phyloP scores from a whole-genome alignment of 1,284 basidiomycete genomes.

The Cryptococcus neoformans region DNA sequence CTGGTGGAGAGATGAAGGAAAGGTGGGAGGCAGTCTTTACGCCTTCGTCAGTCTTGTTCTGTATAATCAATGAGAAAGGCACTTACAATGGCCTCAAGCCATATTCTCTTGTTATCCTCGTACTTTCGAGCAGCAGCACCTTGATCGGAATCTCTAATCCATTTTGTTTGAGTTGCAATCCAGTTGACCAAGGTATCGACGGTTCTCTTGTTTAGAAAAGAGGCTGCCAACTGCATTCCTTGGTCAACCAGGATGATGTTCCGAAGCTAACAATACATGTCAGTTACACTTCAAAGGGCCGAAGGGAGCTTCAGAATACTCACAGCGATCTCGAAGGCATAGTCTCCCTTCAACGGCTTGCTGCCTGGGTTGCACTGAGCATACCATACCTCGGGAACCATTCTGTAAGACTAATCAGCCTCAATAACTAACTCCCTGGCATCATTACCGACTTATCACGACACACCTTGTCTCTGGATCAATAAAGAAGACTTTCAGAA shows the following conservation, averaged over 20 bases:
- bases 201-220: slow-evolving; percentile 2
- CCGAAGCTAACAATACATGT: slow-evolving; percentile 20
- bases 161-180: slow-evolving; percentile 25
- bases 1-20: slow-evolving; percentile 9
- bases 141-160: slow-evolving; percentile 27
- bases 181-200: slow-evolving; percentile 15
- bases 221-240: slow-evolving; percentile 12
- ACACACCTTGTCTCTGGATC: slow-evolving; percentile 24
- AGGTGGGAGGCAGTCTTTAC: slow-evolving; percentile 27
- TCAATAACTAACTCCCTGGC: not conserved
- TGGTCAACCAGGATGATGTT: slow-evolving; percentile 32
- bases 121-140: slow-evolving; percentile 19
- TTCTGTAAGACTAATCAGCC: slow-evolving; percentile 4
- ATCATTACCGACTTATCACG: no score
- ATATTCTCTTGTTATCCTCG: slow-evolving; percentile 29
- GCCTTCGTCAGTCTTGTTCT: not conserved
- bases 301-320: not conserved
- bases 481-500: slow-evolving; percentile 35
- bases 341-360: slow-evolving; percentile 22
- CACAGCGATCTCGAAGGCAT: slow-evolving; percentile 34
- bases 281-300: not conserved
- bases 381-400: slow-evolving; percentile 32
- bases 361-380: slow-evolving; percentile 29
- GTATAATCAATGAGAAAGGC: not conserved
- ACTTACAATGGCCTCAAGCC: slow-evolving; percentile 37